These are phyloP conservation scores for Berberis vulgaris DNA, from an alignment of 164 flowering plant genomes.

Conservation along the genomic window DNA sequence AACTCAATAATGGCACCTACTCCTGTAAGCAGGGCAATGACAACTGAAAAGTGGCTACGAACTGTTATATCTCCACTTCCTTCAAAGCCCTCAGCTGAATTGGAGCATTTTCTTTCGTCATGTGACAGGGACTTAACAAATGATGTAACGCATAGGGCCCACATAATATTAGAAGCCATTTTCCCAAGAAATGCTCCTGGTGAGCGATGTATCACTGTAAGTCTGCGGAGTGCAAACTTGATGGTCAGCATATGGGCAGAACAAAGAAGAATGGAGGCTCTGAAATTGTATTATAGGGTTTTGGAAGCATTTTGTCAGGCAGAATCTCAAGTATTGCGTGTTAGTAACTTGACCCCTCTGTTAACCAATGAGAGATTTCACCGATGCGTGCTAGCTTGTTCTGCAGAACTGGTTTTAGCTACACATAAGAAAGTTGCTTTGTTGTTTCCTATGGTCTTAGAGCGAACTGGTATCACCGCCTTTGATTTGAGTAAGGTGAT, in stretches of 20 bases:
- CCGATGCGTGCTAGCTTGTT: conserved; percentile 98
- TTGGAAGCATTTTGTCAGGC: conserved; percentile 90
- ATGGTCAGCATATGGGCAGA: conserved; percentile 96
- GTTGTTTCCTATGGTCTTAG: conserved; percentile 94
- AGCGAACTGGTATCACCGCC: conserved; percentile 93
- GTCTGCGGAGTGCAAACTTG: conserved; percentile 49
- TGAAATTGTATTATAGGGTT: conserved; percentile 82
- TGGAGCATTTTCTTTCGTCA: conserved; percentile 54
- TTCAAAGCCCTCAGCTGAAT: conserved; percentile 68
- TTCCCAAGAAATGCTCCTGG: conserved; percentile 72
- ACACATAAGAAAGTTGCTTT: conserved; percentile 89
- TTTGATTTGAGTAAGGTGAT: conserved; percentile 99
- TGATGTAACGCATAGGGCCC: conserved; percentile 74
- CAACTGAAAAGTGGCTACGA: conserved; percentile 96
- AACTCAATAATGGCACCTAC: conserved; percentile 54
- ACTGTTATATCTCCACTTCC: conserved; percentile 80
- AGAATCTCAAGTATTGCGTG: conserved; percentile 70
- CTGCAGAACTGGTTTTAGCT: conserved; percentile 92
- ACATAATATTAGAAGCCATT: conserved; percentile 80
- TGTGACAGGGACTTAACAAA: conserved; percentile 71
- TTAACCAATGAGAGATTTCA: conserved; percentile 96
- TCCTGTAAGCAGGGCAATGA: conserved; percentile 97
- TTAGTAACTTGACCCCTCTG: conserved; percentile 71
- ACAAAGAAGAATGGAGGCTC: conserved; percentile 79
- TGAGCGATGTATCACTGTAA: conserved; percentile 46